phyloP scores from a whole-genome alignment of 2,329 filamentous ascomycete genomes.

The Beauveria asiatica region DNA sequence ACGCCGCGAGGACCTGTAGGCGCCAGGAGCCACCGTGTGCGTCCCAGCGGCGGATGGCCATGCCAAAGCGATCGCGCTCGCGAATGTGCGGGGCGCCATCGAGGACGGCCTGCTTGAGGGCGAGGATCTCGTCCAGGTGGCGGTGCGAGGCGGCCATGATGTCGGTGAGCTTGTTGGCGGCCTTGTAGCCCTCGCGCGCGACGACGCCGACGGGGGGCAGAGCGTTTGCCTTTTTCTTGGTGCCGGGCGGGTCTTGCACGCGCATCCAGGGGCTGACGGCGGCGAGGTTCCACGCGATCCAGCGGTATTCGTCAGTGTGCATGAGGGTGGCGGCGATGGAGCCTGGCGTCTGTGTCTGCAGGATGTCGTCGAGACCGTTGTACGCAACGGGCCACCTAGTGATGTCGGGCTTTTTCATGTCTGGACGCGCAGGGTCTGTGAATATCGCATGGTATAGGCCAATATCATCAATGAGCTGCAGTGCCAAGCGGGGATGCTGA shows the following conservation, averaged over 20 bases:
- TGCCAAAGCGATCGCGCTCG: conserved; percentile 58
- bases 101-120: conserved; percentile 47
- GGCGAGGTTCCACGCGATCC: conserved; percentile 67
- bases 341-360: conserved; percentile 32
- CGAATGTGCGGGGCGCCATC: conserved; percentile 35
- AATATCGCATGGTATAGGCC: conserved; percentile 67
- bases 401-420: conserved; percentile 47
- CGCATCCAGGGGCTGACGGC: conserved; percentile 66
- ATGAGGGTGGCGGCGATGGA: conserved; percentile 49
- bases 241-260: conserved; percentile 32
- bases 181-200: conserved; percentile 69
- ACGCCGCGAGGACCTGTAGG: conserved; percentile 58
- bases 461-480: conserved; percentile 58
- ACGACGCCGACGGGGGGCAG: conserved; percentile 43
- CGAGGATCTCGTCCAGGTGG: conserved; percentile 55
- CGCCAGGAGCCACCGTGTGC: conserved; percentile 55
- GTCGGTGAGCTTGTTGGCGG: conserved; percentile 65
- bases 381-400: conserved; percentile 57
- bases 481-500: conserved; percentile 49
- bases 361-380: conserved; percentile 48
- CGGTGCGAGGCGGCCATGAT: conserved; percentile 56
- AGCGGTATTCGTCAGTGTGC: conserved; percentile 54
- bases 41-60: conserved; percentile 68
- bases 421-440: conserved; percentile 51
- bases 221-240: conserved; percentile 39